A percentile compares a stretch with the other conserved stretches of the same genome.
Conservation (phyloP, 176 grass and related monocot species). For the Cenchrus purpureus region DNA sequence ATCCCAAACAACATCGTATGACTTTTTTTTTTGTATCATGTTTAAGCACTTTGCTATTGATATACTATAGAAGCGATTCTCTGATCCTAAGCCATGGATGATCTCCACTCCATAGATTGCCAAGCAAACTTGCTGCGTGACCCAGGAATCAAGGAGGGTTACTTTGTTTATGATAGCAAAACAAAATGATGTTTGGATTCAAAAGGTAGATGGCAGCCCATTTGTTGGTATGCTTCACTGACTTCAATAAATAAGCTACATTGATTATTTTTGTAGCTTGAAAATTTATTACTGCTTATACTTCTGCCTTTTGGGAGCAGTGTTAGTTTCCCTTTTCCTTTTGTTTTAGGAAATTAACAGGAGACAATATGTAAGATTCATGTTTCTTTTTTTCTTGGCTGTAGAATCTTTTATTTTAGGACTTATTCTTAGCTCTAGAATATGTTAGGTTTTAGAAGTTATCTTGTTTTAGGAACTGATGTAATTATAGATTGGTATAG, state of each 20-base stretch:
- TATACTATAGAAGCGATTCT: slow-evolving; percentile 63
- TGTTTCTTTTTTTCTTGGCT: too few species aligned
- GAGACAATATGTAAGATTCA: too few species aligned
- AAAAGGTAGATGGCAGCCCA: slow-evolving; percentile 62
- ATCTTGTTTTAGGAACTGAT: too few species aligned
- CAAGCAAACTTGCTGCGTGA: slow-evolving; percentile 99
- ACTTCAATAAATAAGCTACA: slow-evolving; percentile 2
- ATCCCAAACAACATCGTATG: not conserved
- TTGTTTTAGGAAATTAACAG: too few species aligned
- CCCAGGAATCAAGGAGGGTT: slow-evolving; percentile 90
- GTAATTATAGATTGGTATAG: too few species aligned
- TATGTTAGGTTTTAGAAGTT: too few species aligned
- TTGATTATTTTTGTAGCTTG: not conserved
- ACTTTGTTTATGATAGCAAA: slow-evolving; percentile 83
- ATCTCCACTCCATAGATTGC: slow-evolving; percentile 74
- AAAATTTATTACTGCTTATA: too few species aligned
- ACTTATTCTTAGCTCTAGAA: too few species aligned
- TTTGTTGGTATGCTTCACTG: slow-evolving; percentile 67
- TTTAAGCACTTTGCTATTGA: slow-evolving; percentile 21
- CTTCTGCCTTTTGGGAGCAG: too few species aligned
- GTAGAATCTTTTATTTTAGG: too few species aligned
- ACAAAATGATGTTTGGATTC: slow-evolving; percentile 84
- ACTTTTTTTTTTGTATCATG: not conserved
- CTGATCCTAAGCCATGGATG: slow-evolving; percentile 75
- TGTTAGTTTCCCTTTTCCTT: too few species aligned